phyloP scores from a whole-genome alignment of 1,284 basidiomycete species.

The Ceratobasidium papillatum region DNA sequence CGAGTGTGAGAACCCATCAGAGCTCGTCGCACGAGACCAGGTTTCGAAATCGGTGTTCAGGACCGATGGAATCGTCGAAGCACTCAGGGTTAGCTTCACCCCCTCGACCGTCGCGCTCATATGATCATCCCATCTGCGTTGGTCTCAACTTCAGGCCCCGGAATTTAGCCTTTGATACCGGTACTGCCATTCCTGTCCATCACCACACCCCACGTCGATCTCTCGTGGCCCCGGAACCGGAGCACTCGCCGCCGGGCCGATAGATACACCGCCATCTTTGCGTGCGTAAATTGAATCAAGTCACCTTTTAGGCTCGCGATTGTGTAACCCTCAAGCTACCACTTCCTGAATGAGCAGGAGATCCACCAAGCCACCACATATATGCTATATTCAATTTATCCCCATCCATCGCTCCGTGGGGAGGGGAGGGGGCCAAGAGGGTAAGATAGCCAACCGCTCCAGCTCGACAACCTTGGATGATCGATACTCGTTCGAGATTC shows the following conservation, averaged over 20 bases:
- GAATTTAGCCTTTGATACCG: constrained; percentile 40
- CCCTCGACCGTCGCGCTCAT: constrained; percentile 33
- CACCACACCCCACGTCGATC: constrained; percentile 4
- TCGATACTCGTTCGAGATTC: constrained; percentile 1
- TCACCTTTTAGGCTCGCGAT: background rate
- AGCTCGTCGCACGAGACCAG: constrained; percentile 15
- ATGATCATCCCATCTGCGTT: constrained; percentile 34
- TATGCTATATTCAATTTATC: constrained; percentile 6
- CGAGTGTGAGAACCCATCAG: constrained; percentile 23
- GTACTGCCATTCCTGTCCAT: constrained; percentile 32
- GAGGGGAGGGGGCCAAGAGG: background rate
- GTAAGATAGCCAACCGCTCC: constrained; percentile 7
- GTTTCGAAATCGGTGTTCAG: background rate
- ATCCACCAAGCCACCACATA: background rate
- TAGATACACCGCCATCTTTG: too few species aligned
- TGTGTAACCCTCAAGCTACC: background rate
- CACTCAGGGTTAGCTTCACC: constrained; percentile 35
- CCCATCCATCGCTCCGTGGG: constrained; percentile 8
- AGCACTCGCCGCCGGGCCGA: constrained; percentile 10
- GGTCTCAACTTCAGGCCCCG: constrained; percentile 17
- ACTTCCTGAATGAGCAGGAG: background rate
- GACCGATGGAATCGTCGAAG: constrained; percentile 10
- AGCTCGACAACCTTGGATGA: background rate
- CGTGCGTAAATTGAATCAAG: background rate
- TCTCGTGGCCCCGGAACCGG: background rate